These are phyloP conservation scores for Phialophora expanda DNA, from an alignment of 2,329 filamentous ascomycete genomes.

Conservation along the genomic window DNA sequence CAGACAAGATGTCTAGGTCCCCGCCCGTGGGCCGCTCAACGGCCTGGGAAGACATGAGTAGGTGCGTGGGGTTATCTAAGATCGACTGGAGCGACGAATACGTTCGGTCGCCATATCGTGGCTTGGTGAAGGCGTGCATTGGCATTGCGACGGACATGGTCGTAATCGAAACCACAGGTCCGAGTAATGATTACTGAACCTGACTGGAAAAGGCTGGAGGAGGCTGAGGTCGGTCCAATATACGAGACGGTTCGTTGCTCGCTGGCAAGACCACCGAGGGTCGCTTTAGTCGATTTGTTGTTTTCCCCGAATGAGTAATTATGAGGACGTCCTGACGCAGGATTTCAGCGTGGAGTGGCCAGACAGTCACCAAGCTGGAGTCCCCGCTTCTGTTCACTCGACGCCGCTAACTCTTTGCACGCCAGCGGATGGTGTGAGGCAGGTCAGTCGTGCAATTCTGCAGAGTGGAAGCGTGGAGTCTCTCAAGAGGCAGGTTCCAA, in stretches of 20 bases:
- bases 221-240: constrained; percentile 6
- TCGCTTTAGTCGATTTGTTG: background rate
- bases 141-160: constrained; percentile 26
- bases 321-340: background rate
- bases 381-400: background rate
- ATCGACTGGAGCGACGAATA: constrained; percentile 31
- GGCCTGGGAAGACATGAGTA: constrained; percentile 16
- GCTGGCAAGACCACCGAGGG: background rate
- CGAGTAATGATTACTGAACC: constrained; percentile 29
- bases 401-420: background rate
- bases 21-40: constrained; percentile 16
- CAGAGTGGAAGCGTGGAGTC: constrained; percentile 23
- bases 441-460: constrained; percentile 1
- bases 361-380: background rate
- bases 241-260: background rate
- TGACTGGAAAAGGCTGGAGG: constrained; percentile 6
- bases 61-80: constrained; percentile 28
- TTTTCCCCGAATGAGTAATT: background rate
- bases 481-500: constrained; percentile 13
- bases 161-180: background rate
- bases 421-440: constrained; percentile 6
- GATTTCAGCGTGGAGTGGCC: background rate
- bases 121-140: constrained; percentile 24
- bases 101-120: constrained; percentile 25
- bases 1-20: constrained; percentile 34